Conservation (phyloP, 345 rosid genomes). For the Trapa bicornis region DNA sequence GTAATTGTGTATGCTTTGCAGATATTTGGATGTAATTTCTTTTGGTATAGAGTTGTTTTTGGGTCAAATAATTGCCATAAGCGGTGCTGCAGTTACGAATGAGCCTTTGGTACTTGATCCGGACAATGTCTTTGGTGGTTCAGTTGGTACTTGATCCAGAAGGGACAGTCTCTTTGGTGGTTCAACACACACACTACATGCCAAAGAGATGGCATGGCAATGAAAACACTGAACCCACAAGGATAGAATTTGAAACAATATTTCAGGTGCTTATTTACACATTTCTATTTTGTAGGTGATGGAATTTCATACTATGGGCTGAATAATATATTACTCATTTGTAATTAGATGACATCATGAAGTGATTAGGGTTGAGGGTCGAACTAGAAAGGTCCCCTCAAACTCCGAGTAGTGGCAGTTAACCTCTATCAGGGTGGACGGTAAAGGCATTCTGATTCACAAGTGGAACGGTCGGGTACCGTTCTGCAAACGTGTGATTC, state of each 20-base stretch:
- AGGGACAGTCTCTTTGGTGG: slow-evolving; percentile 22
- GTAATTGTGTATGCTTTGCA: slow-evolving; percentile 23
- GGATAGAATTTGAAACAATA: slow-evolving; percentile 73
- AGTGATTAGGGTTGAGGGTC: no score
- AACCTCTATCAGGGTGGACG: no score
- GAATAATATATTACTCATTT: no score
- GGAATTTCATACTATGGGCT: not conserved
- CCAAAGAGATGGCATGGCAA: slow-evolving; percentile 96
- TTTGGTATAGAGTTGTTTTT: slow-evolving; percentile 98
- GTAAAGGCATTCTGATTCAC: no score
- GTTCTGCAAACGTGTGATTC: no score
- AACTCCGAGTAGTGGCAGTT: no score
- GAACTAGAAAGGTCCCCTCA: no score
- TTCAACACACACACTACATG: slow-evolving; percentile 89
- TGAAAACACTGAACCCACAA: slow-evolving; percentile 66
- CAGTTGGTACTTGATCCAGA: no score
- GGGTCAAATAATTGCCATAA: slow-evolving; percentile 90
- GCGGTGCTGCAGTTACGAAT: slow-evolving; percentile 81
- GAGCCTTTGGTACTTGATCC: slow-evolving; percentile 84
- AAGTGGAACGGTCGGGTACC: no score
- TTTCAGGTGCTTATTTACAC: slow-evolving; percentile 53
- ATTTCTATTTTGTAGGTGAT: not conserved
- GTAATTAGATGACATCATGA: no score
- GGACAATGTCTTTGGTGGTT: slow-evolving; percentile 44
- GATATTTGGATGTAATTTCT: slow-evolving; percentile 92